Conservation (phyloP, 768 basidiomycete species). For the Macrolepiota albuminosa region DNA sequence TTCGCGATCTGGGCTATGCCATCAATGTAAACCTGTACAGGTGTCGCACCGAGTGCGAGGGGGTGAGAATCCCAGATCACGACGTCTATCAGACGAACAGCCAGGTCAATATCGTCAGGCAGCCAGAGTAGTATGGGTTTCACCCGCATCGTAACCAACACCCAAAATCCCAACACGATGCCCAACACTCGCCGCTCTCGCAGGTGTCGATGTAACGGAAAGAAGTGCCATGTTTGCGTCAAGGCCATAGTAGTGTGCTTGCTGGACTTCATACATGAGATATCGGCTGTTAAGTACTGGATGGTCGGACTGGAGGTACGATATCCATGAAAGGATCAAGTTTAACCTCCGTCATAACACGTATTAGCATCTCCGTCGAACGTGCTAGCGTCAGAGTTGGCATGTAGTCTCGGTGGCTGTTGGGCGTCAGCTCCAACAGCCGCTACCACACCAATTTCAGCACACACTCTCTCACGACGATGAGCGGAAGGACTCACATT, state of each 20-base stretch:
- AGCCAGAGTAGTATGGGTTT: too few species aligned
- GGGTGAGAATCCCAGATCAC: constrained; percentile 76
- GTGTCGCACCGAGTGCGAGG: constrained; percentile 73
- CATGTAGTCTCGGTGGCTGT: constrained; percentile 65
- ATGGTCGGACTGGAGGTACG: too few species aligned
- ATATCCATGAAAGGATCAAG: constrained; percentile 14
- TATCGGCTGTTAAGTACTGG: too few species aligned
- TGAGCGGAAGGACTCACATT: constrained; percentile 43
- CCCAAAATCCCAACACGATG: too few species aligned
- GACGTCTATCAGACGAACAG: constrained; percentile 28
- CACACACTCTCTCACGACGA: background rate
- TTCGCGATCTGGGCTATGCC: constrained; percentile 37
- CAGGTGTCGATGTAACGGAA: too few species aligned
- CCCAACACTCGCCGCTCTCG: too few species aligned
- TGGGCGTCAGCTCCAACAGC: constrained; percentile 65
- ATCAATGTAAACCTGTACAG: constrained; percentile 48
- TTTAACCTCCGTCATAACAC: constrained; percentile 82
- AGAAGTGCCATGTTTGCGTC: too few species aligned
- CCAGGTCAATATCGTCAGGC: too few species aligned
- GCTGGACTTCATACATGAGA: too few species aligned
- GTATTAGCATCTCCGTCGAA: constrained; percentile 66
- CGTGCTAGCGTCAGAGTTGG: constrained; percentile 60
- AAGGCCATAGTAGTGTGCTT: too few species aligned
- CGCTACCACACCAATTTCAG: constrained; percentile 39
- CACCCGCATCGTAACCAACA: too few species aligned